phyloP scores from a whole-genome alignment of 2,329 filamentous ascomycete species.

The Cytospora schulzeri region DNA sequence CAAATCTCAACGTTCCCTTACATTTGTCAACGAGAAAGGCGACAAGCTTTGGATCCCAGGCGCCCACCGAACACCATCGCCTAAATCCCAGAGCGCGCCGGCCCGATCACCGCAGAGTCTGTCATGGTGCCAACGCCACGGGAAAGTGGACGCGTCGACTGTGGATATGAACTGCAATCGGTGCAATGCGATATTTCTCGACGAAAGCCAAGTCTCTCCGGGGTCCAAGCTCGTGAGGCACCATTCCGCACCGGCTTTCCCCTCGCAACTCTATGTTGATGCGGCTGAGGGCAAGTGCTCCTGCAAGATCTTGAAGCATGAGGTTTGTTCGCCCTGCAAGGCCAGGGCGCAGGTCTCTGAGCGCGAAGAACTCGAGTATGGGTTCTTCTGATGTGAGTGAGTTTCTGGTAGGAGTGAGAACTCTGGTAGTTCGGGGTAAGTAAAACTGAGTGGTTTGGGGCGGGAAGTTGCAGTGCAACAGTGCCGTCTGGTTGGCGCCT shows the following conservation, averaged over 20 bases:
- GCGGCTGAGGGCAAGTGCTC: conserved; percentile 13
- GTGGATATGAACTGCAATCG: conserved; percentile 7
- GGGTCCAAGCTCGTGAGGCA: conserved; percentile 2
- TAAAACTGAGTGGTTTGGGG: not conserved
- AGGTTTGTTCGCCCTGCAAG: conserved; percentile 13
- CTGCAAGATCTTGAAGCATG: not conserved
- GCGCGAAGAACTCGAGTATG: not conserved
- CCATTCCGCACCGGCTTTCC: conserved; percentile 1
- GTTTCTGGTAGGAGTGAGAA: not conserved
- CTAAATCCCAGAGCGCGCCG: not conserved
- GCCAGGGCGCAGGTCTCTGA: conserved; percentile 14
- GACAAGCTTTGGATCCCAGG: conserved; percentile 8
- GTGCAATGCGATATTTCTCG: not conserved
- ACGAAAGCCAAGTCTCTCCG: conserved; percentile 13
- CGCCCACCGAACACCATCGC: conserved; percentile 7
- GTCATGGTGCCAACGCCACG: conserved; percentile 3
- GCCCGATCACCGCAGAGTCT: conserved; percentile 4
- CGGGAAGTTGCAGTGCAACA: too few relatives aligned
- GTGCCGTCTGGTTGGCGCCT: not conserved
- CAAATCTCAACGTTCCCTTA: not conserved
- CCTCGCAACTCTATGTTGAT: not conserved
- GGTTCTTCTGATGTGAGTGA: not conserved
- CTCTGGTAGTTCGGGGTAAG: not conserved
- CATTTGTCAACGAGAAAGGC: not conserved
- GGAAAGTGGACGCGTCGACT: not conserved